phyloP scores from a whole-genome alignment of 495 filamentous ascomycete genomes.

The Hypoxylon cercidicola region DNA sequence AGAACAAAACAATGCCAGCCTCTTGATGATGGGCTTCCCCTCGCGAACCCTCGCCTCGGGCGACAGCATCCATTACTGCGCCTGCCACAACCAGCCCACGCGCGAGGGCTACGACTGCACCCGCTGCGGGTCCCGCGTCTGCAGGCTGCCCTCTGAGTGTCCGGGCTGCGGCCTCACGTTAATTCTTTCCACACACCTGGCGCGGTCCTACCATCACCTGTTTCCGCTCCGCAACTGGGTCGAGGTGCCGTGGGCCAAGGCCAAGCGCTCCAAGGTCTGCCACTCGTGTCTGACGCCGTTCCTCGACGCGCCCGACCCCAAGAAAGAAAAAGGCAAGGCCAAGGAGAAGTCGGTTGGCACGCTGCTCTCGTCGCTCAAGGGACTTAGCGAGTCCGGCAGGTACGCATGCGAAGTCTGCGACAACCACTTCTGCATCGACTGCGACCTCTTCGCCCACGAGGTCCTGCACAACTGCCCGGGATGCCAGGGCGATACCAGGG shows the following conservation, averaged over 20 bases:
- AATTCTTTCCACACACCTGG: slow-evolving; percentile 94
- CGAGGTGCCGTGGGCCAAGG: slow-evolving; percentile 85
- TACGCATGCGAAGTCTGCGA: slow-evolving; percentile 87
- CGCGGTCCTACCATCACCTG: slow-evolving; percentile 93
- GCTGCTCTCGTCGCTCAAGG: slow-evolving; percentile 60
- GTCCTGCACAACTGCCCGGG: slow-evolving; percentile 95
- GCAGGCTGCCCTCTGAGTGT: slow-evolving; percentile 89
- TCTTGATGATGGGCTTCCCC: slow-evolving; percentile 99
- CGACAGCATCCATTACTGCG: slow-evolving; percentile 77
- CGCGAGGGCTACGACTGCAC: slow-evolving; percentile 93
- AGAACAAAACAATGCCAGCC: slow-evolving; percentile 74
- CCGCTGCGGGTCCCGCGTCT: slow-evolving; percentile 88
- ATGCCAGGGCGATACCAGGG: slow-evolving; percentile 74
- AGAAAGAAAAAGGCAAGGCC: slow-evolving; percentile 37
- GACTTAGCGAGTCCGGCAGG: slow-evolving; percentile 84
- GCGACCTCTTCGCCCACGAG: slow-evolving; percentile 94
- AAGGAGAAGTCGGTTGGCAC: slow-evolving; percentile 49
- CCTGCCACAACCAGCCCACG: slow-evolving; percentile 86
- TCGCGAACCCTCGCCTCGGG: slow-evolving; percentile 80
- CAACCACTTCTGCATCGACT: slow-evolving; percentile 97
- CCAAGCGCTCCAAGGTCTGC: slow-evolving; percentile 62
- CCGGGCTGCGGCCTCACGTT: slow-evolving; percentile 92
- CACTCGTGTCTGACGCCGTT: slow-evolving; percentile 64
- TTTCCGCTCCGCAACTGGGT: slow-evolving; percentile 92
- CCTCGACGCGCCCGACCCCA: slow-evolving; percentile 48